These are phyloP conservation scores for Linderniella brevidens DNA, from an alignment of 257 asterid genomes.

Conservation along the genomic window DNA sequence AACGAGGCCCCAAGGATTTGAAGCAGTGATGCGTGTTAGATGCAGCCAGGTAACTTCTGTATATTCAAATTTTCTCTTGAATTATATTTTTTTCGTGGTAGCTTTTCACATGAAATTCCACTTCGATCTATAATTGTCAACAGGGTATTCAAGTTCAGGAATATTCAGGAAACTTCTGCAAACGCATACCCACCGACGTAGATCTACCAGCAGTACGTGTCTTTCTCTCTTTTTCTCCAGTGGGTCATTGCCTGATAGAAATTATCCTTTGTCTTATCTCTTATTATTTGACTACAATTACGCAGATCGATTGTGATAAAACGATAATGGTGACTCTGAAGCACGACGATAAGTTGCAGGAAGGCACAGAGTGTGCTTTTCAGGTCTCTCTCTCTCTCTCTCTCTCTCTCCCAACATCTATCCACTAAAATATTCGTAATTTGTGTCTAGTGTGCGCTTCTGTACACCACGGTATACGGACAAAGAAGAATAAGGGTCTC, in stretches of 20 bases:
- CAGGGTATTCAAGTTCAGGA: slow-evolving; percentile 99
- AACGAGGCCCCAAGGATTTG: slow-evolving; percentile 95
- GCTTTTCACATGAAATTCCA: neutral
- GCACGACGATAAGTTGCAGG: slow-evolving; percentile 95
- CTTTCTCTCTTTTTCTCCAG: slow-evolving; percentile 23
- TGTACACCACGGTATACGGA: slow-evolving; percentile 86
- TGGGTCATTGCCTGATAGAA: too few species aligned
- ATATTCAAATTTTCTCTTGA: slow-evolving; percentile 9
- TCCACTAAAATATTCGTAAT: neutral
- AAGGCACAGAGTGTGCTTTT: slow-evolving; percentile 86
- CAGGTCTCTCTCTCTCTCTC: slow-evolving; percentile 39
- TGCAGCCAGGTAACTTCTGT: slow-evolving; percentile 74
- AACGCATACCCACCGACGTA: slow-evolving; percentile 92
- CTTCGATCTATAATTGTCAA: slow-evolving; percentile 1
- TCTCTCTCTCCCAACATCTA: neutral
- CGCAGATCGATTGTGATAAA: slow-evolving; percentile 94
- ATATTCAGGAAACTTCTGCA: slow-evolving; percentile 84
- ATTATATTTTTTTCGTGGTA: neutral
- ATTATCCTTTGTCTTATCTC: slow-evolving; percentile 8
- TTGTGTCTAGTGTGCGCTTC: slow-evolving; percentile 73
- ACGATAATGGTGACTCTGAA: slow-evolving; percentile 84
- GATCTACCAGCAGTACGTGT: slow-evolving; percentile 83
- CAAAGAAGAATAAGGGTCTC: slow-evolving; percentile 97
- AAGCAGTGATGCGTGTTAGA: slow-evolving; percentile 99
- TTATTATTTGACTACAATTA: slow-evolving; percentile 8